Evolutionary conservation across 441 rosid species (phyloP), one percentile per base, ranked within the genome.

Genomic region (Arabidopsis lyrata): DNA sequence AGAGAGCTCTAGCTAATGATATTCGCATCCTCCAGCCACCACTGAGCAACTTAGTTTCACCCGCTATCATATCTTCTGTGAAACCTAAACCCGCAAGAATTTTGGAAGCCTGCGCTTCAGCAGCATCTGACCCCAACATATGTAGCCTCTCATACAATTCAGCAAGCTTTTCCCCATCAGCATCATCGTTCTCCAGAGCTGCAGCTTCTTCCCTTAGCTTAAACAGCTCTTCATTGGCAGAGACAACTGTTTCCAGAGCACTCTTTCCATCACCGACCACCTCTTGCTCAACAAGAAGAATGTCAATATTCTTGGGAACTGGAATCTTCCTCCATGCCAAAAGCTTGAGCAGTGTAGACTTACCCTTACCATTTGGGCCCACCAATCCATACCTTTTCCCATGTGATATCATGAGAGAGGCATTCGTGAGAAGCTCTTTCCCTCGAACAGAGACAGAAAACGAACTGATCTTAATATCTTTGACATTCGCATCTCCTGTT

Each of bases 21-120:
- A 91, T 93, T 70, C 96, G 80, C 97, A 93, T 93, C 83, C 97
- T 89, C 97, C 96, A 93, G 4, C 98, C 97, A 79, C 91, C 94
- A 73, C 91, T 88, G 62, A 88, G 85, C 1, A 88, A 89, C 66
- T 54, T 32, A 32, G 94, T 89, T 14, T 86, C 77, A 55, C 89
- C 85, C 44, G 52, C 84, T 66, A 88, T 91, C 96, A 93, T 93
- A 6, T 86, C 89, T 80, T 87, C 85, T 52, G 92, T 88, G 78
- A 91, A 89, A 77, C 98, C 97, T 75, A 93, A 72, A 65, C 98
- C 97, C 36, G 97, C 91, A 61, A 93, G 91, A 81, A 93, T 93
- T 77, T 91, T 91, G 8, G 97, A 86, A 32, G 96, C 97, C 75
- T 89, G 93, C 63, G 92, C 86, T 86, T 93, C 96, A 39, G 94